Evolutionary conservation across 2,329 filamentous ascomycete genomes (phyloP), one percentile per base, ranked within the genome.

Genomic region (Ceratocystis diversiconidia): DNA sequence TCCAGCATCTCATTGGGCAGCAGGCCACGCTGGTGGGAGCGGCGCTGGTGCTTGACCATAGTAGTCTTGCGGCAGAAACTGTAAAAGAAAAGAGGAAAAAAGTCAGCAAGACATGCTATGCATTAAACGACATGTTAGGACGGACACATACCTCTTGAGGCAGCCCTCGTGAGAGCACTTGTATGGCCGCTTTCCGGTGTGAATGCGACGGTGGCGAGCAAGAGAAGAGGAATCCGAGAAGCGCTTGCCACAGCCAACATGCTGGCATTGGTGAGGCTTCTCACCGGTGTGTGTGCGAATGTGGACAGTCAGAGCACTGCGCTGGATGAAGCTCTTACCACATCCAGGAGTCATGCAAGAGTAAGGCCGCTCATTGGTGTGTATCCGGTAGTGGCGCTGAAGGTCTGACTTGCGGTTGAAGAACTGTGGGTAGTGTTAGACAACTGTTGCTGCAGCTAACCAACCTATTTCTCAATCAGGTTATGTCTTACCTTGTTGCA

Each of bases 21-120:
- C 65, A 82, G 75, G 46, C 83, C 79, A 69, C 82, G 79, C 70
- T 85, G 82, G 71, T 86, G 83, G 1, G 82, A 83, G 30, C 82
- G 78, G 63, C 83, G 77, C 71, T 86, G 82, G 72, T 86, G 84
- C 74, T 86, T 86, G 65, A 86, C 82, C 83, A 86, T 85, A 65
- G 85, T 88, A 4, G 85, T 88, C 73, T 88, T 88, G 65, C 86
- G 80, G 74, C 85, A 88, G 73, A 88, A 88, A 73, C 85, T 87
- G 69, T 10, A 2, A 12, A 10, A 1, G 8, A 12, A 36, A 28
- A 28, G 28, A 28, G 25, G 28, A 22, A n/a, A 41, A 28, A 15
- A n/a, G 44, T 55, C 28, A 69, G 73, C 65, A 73, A 30, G 17
- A n/a, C 12, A 46, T 17, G 19, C 36, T n/a, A 32, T 5, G 25